A percentile compares a stretch with the other conserved stretches of the same genome.
phyloP scores from a whole-genome alignment of 1,139 yeast genomes.

The Yamadazyma mexicana region DNA sequence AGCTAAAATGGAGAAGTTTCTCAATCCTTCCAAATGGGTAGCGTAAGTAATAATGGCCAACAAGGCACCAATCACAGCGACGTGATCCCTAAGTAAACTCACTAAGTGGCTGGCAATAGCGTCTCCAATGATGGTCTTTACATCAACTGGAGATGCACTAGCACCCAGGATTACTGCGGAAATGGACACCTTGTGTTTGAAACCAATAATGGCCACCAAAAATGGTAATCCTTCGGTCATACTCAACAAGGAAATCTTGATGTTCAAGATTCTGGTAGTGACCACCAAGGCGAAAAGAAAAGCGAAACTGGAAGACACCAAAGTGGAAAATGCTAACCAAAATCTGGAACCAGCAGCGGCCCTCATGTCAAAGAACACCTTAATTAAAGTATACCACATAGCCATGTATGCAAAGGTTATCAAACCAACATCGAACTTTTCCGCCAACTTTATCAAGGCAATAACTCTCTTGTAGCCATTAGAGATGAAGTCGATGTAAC shows the following conservation, averaged over 20 bases:
- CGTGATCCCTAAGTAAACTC: conserved; percentile 75
- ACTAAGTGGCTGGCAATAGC: conserved; percentile 71
- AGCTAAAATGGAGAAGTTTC: conserved; percentile 80
- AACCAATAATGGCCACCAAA: conserved; percentile 89
- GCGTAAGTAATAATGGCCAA: conserved; percentile 69
- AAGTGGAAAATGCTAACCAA: conserved; percentile 85
- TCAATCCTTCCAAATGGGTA: conserved; percentile 68
- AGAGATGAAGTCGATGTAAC: conserved; percentile 61
- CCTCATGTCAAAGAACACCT: conserved; percentile 80
- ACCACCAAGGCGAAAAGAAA: conserved; percentile 79
- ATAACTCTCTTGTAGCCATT: conserved; percentile 46
- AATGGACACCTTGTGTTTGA: conserved; percentile 80
- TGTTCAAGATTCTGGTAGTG: conserved; percentile 53
- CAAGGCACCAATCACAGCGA: conserved; percentile 74
- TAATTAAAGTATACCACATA: conserved; percentile 83
- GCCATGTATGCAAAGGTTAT: conserved; percentile 83
- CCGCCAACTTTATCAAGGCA: conserved; percentile 70
- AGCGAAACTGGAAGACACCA: conserved; percentile 82
- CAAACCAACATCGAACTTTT: conserved; percentile 79
- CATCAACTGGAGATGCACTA: conserved; percentile 39
- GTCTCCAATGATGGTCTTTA: conserved; percentile 47
- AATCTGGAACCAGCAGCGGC: conserved; percentile 77
- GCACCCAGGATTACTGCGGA: conserved; percentile 62
- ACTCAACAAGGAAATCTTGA: conserved; percentile 68
- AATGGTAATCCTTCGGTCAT: conserved; percentile 93